A percentile compares a stretch with the other conserved stretches of the same genome.
These are phyloP conservation scores for Catharanthus roseus DNA, from an alignment of 257 asterid genomes.

Conservation along the genomic window DNA sequence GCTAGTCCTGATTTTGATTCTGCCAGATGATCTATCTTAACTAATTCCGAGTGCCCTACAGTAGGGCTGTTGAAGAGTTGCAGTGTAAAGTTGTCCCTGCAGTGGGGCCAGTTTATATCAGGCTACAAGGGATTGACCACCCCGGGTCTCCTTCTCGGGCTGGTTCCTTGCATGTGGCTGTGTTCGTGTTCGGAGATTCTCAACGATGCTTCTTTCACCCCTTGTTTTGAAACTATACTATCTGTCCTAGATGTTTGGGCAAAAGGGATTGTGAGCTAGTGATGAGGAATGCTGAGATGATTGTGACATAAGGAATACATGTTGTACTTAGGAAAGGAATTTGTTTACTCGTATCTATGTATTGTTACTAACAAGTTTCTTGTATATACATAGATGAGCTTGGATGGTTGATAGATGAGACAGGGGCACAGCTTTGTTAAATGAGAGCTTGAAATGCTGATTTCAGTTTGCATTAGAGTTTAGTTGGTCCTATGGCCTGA, in stretches of 20 bases:
- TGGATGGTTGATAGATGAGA: not conserved
- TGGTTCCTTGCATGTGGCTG: too few species aligned
- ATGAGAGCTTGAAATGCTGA: not conserved
- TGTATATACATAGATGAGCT: not conserved
- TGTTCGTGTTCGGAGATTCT: too few species aligned
- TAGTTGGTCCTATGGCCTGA: not conserved
- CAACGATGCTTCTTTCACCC: too few species aligned
- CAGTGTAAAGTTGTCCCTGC: too few species aligned
- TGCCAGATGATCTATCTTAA: not conserved
- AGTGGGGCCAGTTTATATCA: too few species aligned
- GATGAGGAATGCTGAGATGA: not conserved
- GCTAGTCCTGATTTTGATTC: not conserved
- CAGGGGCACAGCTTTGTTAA: not conserved
- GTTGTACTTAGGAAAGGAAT: not conserved
- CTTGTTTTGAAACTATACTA: too few species aligned
- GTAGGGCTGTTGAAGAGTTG: too few species aligned
- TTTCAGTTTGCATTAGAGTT: not conserved
- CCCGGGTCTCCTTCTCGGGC: too few species aligned
- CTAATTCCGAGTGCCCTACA: not conserved
- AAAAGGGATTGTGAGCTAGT: not conserved
- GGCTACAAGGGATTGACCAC: too few species aligned
- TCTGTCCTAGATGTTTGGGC: not conserved
- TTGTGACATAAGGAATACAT: not conserved
- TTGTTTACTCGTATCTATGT: not conserved
- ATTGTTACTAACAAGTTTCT: not conserved